phyloP scores from a whole-genome alignment of 768 basidiomycete genomes.

The Russula sp. region DNA sequence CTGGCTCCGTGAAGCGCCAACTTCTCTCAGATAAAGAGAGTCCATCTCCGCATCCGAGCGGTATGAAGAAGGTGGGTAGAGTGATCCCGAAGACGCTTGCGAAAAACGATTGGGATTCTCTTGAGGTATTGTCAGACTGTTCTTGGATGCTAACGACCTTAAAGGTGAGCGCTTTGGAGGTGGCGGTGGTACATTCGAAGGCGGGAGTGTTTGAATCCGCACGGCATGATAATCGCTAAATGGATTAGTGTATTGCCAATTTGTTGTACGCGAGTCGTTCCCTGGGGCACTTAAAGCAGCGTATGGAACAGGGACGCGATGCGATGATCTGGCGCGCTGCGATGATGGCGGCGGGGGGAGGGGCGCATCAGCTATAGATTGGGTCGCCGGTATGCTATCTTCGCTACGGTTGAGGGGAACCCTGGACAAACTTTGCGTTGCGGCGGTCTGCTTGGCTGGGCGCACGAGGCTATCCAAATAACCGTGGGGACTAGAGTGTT shows the following conservation, averaged over 20 bases:
- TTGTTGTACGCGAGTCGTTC: neutral
- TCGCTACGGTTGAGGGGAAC: neutral
- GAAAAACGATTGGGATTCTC: neutral
- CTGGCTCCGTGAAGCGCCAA: neutral
- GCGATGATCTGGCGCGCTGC: neutral
- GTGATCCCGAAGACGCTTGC: constrained; percentile 21
- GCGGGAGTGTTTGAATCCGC: constrained; percentile 14
- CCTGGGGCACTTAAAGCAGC: neutral
- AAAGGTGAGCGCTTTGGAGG: constrained; percentile 18
- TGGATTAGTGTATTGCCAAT: constrained; percentile 15
- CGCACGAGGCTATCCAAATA: neutral
- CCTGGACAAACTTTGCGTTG: neutral
- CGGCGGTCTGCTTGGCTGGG: neutral
- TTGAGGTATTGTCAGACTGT: neutral
- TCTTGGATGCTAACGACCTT: neutral
- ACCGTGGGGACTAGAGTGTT: neutral
- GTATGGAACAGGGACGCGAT: constrained; percentile 12
- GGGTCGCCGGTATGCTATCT: neutral
- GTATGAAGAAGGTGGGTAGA: constrained; percentile 23
- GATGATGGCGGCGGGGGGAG: neutral
- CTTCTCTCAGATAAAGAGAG: constrained; percentile 10
- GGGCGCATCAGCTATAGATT: neutral
- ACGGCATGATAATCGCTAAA: constrained; percentile 19
- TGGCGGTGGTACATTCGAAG: constrained; percentile 25
- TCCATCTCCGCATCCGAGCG: constrained; percentile 13